Base-by-base conservation (phyloP, 177 flowering plant species). In the Viscum album region DNA sequence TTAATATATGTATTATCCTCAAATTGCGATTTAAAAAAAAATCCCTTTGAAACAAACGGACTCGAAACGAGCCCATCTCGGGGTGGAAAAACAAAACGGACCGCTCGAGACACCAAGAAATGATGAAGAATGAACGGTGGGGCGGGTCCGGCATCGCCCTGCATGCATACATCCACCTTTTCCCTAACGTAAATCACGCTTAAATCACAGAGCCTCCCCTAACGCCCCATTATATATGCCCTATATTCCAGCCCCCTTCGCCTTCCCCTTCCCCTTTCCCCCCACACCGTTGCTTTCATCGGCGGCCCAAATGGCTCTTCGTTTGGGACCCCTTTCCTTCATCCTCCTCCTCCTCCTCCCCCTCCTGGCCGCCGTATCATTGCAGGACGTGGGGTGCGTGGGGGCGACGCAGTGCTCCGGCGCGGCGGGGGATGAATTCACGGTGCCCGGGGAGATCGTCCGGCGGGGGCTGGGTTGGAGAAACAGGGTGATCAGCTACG, bases 401-500 rank as follows among this genome's bases (percentile, higher is more conserved):
- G 52, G 21, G 52, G 23, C 15, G 3, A 24, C 4, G 21, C 23
- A 21, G 52, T 45, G 52, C 17, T 15, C 52, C 23, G 41, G 10
- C 10, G 13, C 13, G 41, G 15, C 52, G 21, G 52, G 52, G 2
- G 4, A 45, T 45, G 41, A 6, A 37, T 45, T 45, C 24, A 45
- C 21, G 2, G 23, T 2, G 23, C 6, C 52, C 11, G 31, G 13
- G 30, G 60, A 4, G 31, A n/a, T 4, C 31, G 60, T 8, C 7
- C 30, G 60, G 30, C 60, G 60, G 15, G 31, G 30, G 60, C 60
- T 54, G 30, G 60, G 13, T 30, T 6, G 60, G 60, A 16, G 60
- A 3, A 15, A 24, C 31, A 60, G 60, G 54, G 69, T 13, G 41
- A 74, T 77, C 23, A 71, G 73, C 75, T 77, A 77, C n/a, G 75